These are phyloP conservation scores for Imleria badia DNA, from an alignment of 768 basidiomycete genomes.

Conservation along the genomic window DNA sequence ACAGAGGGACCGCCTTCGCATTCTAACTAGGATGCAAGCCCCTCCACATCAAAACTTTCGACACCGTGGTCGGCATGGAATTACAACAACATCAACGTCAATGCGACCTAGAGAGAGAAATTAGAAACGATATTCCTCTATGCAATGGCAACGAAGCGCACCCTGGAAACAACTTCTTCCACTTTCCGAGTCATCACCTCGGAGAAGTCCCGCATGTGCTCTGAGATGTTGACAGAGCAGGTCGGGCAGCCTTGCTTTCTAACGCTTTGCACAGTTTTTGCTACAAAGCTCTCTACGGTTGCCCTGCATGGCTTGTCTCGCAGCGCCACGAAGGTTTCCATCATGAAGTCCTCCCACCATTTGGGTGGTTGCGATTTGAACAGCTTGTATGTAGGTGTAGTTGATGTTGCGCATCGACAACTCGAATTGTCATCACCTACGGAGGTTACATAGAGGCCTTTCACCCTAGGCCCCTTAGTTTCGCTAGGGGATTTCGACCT, in stretches of 20 bases:
- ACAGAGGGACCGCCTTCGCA: background rate
- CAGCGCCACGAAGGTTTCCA: background rate
- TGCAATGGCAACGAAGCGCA: background rate
- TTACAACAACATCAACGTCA: background rate
- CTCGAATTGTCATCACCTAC: no score
- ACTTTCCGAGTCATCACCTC: conserved; percentile 8
- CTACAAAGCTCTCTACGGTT: background rate
- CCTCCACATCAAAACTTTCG: background rate
- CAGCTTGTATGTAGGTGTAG: background rate
- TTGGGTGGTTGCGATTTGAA: background rate
- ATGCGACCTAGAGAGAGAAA: background rate
- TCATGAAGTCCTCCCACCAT: conserved; percentile 24
- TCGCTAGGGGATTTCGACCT: no score
- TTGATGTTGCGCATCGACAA: background rate
- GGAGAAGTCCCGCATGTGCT: conserved; percentile 14
- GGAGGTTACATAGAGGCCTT: no score
- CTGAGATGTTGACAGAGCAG: conserved; percentile 1
- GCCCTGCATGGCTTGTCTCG: background rate
- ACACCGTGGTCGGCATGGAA: background rate
- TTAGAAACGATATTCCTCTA: background rate
- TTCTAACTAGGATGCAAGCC: background rate
- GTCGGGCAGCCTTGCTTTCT: background rate
- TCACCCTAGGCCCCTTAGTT: no score
- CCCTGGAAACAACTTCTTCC: conserved; percentile 9
- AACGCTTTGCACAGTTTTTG: background rate